Base-by-base conservation (phyloP, 306 rosid species). In the Trifolium fragiferum region DNA sequence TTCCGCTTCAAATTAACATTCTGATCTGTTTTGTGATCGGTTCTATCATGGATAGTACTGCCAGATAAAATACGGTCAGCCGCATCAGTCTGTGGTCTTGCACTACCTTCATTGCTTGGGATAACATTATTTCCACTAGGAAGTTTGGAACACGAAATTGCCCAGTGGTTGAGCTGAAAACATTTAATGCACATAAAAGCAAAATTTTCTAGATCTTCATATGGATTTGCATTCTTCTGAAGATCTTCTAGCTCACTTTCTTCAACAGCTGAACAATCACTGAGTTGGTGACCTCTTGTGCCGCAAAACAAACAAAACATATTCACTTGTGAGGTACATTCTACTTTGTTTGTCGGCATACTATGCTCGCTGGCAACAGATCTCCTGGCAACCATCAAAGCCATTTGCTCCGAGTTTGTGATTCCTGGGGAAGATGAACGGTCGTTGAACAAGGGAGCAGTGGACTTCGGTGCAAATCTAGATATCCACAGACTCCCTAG, bases 231-330 rank as follows among this genome's bases (percentile, higher is more conserved):
- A 72, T 87, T 87, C 78, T 83, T 82, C 62, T 44, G 70, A 72
- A 91, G 86, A 78, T 84, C 88, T 78, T 87, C 86, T 19, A 79
- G 81, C 68, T 88, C 90, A 37, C 74, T 70, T 74, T 68, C 86
- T 19, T 72, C 68, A 61, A 85, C 81, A 38, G 76, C 81, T 7
- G 80, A 78, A 72, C 92, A 91, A 73, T 87, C 82, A 59, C 58
- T 66, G 69, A 91, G 81, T 63, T 73, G 84, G 78, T 91, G 92
- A 72, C 93, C 98, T 59, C 74, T 88, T 61, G 74, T 68, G 68
- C 96, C 97, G 57, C 97, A 91, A 85, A 88, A 91, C 75, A 82
- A 76, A 83, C 98, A 93, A 60, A 76, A 73, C 67, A 70, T 12
- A 40, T 53, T 70, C 64, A 72, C 84, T 51, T 60, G 60, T 18